phyloP scores from a whole-genome alignment of 257 asterid genomes.

The Solanum rostratum region DNA sequence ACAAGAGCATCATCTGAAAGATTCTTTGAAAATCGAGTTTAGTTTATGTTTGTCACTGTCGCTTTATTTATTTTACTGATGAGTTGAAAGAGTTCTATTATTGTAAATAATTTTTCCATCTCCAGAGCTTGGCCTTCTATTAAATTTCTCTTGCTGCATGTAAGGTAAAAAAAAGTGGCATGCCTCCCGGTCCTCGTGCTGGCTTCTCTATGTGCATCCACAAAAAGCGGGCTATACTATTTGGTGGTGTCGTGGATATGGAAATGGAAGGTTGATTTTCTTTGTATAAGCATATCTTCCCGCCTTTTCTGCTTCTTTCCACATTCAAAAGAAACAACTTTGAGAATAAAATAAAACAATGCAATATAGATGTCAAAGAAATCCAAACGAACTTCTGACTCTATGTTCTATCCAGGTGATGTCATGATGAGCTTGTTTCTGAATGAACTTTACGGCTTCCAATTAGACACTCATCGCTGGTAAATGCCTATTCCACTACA shows the following conservation, averaged over 20 bases:
- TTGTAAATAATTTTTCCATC: not conserved
- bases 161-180: constrained; percentile 89
- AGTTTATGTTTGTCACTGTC: not conserved
- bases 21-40: not conserved
- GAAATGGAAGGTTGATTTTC: constrained; percentile 67
- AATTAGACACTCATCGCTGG: constrained; percentile 92
- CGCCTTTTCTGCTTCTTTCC: not conserved
- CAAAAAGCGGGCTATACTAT: constrained; percentile 86
- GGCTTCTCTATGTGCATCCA: constrained; percentile 91
- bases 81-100: not conserved
- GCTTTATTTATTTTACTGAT: not conserved
- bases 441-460: constrained; percentile 96
- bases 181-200: constrained; percentile 99
- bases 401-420: constrained; percentile 49
- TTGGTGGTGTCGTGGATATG: constrained; percentile 99
- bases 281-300: constrained; percentile 1
- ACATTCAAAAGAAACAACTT: not conserved
- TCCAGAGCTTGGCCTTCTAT: not conserved
- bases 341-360: not conserved
- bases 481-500: constrained; percentile 14
- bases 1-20: not conserved
- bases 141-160: not conserved
- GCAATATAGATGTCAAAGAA: not conserved
- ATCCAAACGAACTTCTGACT: not conserved
- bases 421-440: constrained; percentile 92